Evolutionary conservation across 2,329 filamentous ascomycete species (phyloP), one percentile per base, ranked within the genome.

Genomic region (Penicillium sp.): DNA sequence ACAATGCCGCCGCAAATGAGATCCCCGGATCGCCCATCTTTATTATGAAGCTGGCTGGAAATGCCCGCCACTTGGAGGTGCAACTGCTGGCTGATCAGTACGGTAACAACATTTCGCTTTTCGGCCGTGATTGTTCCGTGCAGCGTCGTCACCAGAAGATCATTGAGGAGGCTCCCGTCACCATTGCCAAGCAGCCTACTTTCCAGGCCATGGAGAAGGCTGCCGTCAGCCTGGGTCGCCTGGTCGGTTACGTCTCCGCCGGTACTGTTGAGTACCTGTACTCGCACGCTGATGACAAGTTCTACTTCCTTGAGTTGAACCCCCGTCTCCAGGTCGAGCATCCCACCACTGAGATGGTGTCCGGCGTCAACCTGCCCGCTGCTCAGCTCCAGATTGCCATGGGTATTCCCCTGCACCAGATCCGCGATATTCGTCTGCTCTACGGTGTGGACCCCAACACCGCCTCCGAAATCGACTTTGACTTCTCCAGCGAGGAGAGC

Each of bases 131-230:
- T 81, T 99, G 94, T 75, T 99, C 94, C 65, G 94, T 99, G 14
- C 94, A 99, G 81, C 87, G 94, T 77, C 87, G 94, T 74, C 95
- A 99, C 79, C 95, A 99, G 78, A 99, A 99, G 83, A 99, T 99
- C 75, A 99, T 99, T 62, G 94, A 99, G 76, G 94, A 99, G 77
- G 94, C 94, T 5, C 94, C 94, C 35, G 95, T 97, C 64, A 99
- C 94, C 35, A 96, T 99, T 64, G 95, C 94, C 51, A 94, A 91
- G 75, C 81, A 86, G 47, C 81, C 85, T 60, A 97, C 92, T 49
- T 99, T 99, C 86, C 88, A 89, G 73, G 87, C 88, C 54, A 99
- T 99, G 94, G 95, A 97, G 79, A 88, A 92, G 67, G 93, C 94
- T 42, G 94, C 94, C 46, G 94, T 99, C 45, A 90, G 94, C 66